Base-by-base conservation (phyloP, 208 protist species). In the Crithidia brevicula region DNA sequence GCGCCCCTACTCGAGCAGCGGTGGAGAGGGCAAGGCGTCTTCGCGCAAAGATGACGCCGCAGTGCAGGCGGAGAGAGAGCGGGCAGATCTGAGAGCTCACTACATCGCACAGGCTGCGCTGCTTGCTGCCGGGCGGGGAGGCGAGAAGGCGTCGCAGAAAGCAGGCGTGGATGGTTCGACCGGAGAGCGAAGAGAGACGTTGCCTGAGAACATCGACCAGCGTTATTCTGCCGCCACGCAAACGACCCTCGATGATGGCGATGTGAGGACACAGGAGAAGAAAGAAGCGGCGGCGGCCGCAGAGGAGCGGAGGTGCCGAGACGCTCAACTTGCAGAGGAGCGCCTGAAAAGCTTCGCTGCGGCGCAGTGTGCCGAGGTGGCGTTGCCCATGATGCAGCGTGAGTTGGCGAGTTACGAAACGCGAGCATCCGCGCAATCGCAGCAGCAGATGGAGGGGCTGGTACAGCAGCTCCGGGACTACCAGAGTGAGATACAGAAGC, bases 401-500 rank as follows among this genome's bases (percentile, higher is more conserved):
- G 69, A 75, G 27, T 40, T 75, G n/a, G 69, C 30, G 25, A 57
- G 27, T 31, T 54, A 67, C 57, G 61, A 52, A 43, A 51, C 61
- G 23, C 69, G 69, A 6, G 30, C 40, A 4, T 38, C 43, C 0
- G 16, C 38, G 13, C 61, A 68, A 34, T 61, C 68, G 52, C 59
- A 72, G 45, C 46, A 40, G 34, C 50, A 46, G 46, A 15, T 73
- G n/a, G 46, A 67, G 11, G 34, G 10, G 0, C 36, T 72, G 22
- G 23, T 45, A 7, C 4, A 31, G 20, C 40, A 79, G 34, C n/a
- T 72, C 20, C 64, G 15, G 5, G 52, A 16, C 22, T 62, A 43
- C n/a, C 65, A 68, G 22, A 25, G 42, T 13, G 51, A 72, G 52
- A 22, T 63, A 2, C 42, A 46, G 18, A 18, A 49, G 11, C 59